phyloP scores from a whole-genome alignment of 2,329 filamentous ascomycete species.

The Didymella lethalis region DNA sequence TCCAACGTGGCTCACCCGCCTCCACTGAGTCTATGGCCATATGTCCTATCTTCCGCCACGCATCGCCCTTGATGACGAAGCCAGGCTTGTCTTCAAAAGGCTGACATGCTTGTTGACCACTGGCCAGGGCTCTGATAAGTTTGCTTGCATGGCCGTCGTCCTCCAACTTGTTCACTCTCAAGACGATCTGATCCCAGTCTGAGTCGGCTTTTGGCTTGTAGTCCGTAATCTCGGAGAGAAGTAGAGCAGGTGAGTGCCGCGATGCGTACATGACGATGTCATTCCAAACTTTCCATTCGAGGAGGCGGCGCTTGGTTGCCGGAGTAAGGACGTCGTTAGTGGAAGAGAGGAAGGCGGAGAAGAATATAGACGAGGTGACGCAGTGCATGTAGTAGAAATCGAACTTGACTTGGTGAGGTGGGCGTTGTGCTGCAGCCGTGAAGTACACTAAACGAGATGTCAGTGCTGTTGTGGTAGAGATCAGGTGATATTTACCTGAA shows the following conservation, averaged over 20 bases:
- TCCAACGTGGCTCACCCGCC: slow-evolving; percentile 63
- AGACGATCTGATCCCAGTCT: slow-evolving; percentile 55
- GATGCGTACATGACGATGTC: slow-evolving; percentile 79
- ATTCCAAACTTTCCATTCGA: slow-evolving; percentile 82
- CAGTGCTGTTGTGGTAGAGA: neutral
- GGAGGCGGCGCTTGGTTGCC: slow-evolving; percentile 69
- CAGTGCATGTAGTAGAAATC: slow-evolving; percentile 88
- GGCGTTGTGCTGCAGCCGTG: slow-evolving; percentile 68
- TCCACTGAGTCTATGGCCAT: slow-evolving; percentile 71
- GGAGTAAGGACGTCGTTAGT: slow-evolving; percentile 64
- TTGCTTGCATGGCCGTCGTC: slow-evolving; percentile 89
- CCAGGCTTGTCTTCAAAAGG: slow-evolving; percentile 55
- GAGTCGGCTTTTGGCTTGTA: slow-evolving; percentile 63
- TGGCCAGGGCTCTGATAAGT: slow-evolving; percentile 71
- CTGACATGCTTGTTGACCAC: slow-evolving; percentile 65
- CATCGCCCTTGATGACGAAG: slow-evolving; percentile 61
- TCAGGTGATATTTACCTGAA: slow-evolving; percentile 51
- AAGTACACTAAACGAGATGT: slow-evolving; percentile 56
- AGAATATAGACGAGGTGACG: slow-evolving; percentile 79
- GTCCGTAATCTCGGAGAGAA: slow-evolving; percentile 63
- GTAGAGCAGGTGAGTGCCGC: slow-evolving; percentile 68
- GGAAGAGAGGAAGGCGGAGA: slow-evolving; percentile 67
- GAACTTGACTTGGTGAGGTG: slow-evolving; percentile 65
- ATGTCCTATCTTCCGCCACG: slow-evolving; percentile 68
- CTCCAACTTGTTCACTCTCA: slow-evolving; percentile 55